A percentile compares a stretch with the other conserved stretches of the same genome.
Conservation (phyloP, 2,329 filamentous ascomycete species). For the Aspergillus tanneri region DNA sequence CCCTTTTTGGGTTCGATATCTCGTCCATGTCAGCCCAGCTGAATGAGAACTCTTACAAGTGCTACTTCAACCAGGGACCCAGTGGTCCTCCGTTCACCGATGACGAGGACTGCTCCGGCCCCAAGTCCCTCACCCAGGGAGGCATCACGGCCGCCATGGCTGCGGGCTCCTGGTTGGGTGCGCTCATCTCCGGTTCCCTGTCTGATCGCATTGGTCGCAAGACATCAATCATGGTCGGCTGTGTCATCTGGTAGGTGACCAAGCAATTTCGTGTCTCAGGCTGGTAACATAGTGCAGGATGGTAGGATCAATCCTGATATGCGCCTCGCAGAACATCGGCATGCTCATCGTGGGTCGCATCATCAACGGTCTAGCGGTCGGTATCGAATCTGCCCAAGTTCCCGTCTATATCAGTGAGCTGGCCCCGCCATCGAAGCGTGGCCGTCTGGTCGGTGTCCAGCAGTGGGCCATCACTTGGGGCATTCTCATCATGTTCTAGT, state of each 20-base stretch:
- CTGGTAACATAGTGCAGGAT: conserved; percentile 41
- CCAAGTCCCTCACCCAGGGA: conserved; percentile 56
- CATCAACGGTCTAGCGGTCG: conserved; percentile 70
- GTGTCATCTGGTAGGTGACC: conserved; percentile 51
- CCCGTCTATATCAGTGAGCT: conserved; percentile 71
- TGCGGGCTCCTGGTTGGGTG: conserved; percentile 66
- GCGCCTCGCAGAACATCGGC: conserved; percentile 60
- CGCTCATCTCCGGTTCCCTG: conserved; percentile 55
- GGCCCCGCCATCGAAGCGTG: conserved; percentile 55
- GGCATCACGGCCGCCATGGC: conserved; percentile 72
- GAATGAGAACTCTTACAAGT: conserved; percentile 56
- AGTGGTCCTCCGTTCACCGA: conserved; percentile 59
- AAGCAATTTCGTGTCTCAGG: conserved; percentile 47
- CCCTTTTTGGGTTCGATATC: conserved; percentile 37
- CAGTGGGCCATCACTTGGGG: conserved; percentile 75
- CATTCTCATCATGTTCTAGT: conserved; percentile 69
- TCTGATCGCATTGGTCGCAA: conserved; percentile 57
- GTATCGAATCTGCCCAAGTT: conserved; percentile 69
- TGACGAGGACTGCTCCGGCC: conserved; percentile 45
- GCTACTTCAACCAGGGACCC: conserved; percentile 62
- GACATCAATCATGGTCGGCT: conserved; percentile 51
- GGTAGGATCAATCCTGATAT: conserved; percentile 57
- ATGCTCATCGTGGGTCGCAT: conserved; percentile 70
- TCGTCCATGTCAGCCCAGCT: conserved; percentile 38
- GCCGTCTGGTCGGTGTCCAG: conserved; percentile 68